phyloP scores from a whole-genome alignment of 495 filamentous ascomycete species.

The Trichoderma erinaceum region DNA sequence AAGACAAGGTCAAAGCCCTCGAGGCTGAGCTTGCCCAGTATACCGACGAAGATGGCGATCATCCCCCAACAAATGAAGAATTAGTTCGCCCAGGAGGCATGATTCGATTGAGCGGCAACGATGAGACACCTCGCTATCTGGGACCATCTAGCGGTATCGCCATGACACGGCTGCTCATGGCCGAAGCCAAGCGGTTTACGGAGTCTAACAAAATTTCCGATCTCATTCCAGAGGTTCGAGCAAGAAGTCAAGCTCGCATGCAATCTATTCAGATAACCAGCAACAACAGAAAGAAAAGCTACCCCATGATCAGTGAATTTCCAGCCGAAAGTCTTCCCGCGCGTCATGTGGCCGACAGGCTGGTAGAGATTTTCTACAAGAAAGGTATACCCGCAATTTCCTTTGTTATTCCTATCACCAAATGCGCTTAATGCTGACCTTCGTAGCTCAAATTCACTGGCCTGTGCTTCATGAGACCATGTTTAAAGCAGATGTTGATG shows the following conservation, averaged over 20 bases:
- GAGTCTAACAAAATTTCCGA: conserved; percentile 80
- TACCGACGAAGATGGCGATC: conserved; percentile 54
- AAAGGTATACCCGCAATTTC: conserved; percentile 54
- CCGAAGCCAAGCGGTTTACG: conserved; percentile 83
- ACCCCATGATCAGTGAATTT: conserved; percentile 70
- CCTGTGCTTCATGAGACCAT: conserved; percentile 79
- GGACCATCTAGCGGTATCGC: conserved; percentile 90
- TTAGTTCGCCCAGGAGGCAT: conserved; percentile 77
- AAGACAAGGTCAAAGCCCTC: conserved; percentile 70
- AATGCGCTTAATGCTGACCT: not conserved
- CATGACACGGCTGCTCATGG: conserved; percentile 89
- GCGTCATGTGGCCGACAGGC: conserved; percentile 56
- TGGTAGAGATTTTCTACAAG: conserved; percentile 73
- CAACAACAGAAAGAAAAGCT: conserved; percentile 45
- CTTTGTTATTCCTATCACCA: not conserved
- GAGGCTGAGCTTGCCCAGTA: conserved; percentile 64
- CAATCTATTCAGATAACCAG: conserved; percentile 37
- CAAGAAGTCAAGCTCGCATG: conserved; percentile 25
- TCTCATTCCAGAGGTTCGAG: conserved; percentile 62
- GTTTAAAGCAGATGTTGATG: conserved; percentile 67
- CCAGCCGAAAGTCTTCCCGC: conserved; percentile 64
- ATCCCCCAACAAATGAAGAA: conserved; percentile 63
- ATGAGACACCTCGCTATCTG: conserved; percentile 77
- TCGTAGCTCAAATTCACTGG: conserved; percentile 71
- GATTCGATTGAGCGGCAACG: conserved; percentile 71